Evolutionary conservation across 495 filamentous ascomycete species (phyloP).

Genomic region (Podospora bellae-mahoneyi): DNA sequence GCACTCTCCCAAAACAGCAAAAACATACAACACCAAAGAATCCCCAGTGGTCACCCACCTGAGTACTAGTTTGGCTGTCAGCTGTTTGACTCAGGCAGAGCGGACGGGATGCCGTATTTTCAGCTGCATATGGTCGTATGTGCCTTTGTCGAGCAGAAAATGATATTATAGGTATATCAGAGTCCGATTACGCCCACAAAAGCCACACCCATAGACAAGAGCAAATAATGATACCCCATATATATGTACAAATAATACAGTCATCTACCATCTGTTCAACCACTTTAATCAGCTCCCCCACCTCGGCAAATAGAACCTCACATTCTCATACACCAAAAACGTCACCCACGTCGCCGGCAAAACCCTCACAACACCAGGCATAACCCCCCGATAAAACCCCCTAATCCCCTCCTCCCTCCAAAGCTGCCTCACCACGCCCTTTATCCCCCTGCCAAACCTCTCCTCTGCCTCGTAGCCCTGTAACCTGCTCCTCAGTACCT

Average conservation of each 20-base stretch:
- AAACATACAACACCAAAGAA: not conserved
- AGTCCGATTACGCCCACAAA: too few relatives aligned
- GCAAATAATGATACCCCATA: not conserved
- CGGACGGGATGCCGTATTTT: not conserved
- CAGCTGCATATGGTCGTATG: not conserved
- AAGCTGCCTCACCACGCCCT: slow-evolving; percentile 68
- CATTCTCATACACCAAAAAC: slow-evolving; percentile 98
- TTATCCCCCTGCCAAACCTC: slow-evolving; percentile 62
- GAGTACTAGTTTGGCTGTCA: not conserved
- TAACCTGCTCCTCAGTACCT: slow-evolving; percentile 80
- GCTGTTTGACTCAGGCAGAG: not conserved
- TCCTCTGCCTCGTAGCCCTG: slow-evolving; percentile 79
- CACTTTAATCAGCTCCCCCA: slow-evolving; percentile 23
- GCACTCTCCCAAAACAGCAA: not conserved
- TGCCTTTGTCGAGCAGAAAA: not conserved
- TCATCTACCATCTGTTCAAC: not conserved
- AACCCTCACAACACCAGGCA: slow-evolving; percentile 82
- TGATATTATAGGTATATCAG: not conserved
- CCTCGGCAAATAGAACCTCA: slow-evolving; percentile 61
- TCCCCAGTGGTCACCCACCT: not conserved
- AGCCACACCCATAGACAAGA: too few relatives aligned
- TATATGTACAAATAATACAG: not conserved
- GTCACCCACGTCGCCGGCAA: slow-evolving; percentile 94
- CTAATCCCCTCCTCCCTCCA: slow-evolving; percentile 73
- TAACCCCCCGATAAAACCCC: slow-evolving; percentile 91